Base-by-base conservation (phyloP, 177 flowering plant genomes). In the Tripterygium wilfordii region DNA sequence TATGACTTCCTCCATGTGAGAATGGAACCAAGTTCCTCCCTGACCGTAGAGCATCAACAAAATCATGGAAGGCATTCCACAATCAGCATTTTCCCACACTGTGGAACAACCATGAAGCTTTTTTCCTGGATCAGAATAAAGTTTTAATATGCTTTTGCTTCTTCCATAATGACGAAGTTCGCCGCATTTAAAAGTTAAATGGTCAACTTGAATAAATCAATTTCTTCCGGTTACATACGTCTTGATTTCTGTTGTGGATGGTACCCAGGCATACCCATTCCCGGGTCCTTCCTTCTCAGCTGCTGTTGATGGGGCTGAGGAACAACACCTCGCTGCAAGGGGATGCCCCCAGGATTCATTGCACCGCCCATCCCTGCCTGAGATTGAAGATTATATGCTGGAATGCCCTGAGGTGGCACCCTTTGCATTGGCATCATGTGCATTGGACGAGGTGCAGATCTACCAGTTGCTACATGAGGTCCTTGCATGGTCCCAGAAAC, bases 251-350 rank as follows among this genome's bases (percentile, higher is more conserved):
- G 92, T 44, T 72, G 83, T 0, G 83, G 91, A 61, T 90, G 94
- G 44, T 83, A 85, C 48, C 92, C 96, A 37, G 80, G n/a, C n/a
- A 80, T 77, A 29, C 95, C 92, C 83, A 79, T 78, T 45, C 88
- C 85, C 3, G 83, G 78, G 31, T 88, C 98, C 62, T 91, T 88
- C 62, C 98, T 75, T 68, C 95, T 69, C 76, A 81, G 32, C 73
- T 84, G 90, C 56, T 83, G 95, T 62, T 83, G 95, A 57, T 91
- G 95, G 38, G 79, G 70, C 54, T 74, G 94, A 15, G 74, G 43
- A 43, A 77, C 60, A 50, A 78, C 76, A 48, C 82, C 88, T 8
- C 94, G 72, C 60, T 77, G 96, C 90, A 88, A 74, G 1, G 88
- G 88, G 22, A 91, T 74, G 64, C 74, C 67, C 10, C 74, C 83